phyloP scores from a whole-genome alignment of 2,329 filamentous ascomycete genomes.

The Talaromyces marneffei region DNA sequence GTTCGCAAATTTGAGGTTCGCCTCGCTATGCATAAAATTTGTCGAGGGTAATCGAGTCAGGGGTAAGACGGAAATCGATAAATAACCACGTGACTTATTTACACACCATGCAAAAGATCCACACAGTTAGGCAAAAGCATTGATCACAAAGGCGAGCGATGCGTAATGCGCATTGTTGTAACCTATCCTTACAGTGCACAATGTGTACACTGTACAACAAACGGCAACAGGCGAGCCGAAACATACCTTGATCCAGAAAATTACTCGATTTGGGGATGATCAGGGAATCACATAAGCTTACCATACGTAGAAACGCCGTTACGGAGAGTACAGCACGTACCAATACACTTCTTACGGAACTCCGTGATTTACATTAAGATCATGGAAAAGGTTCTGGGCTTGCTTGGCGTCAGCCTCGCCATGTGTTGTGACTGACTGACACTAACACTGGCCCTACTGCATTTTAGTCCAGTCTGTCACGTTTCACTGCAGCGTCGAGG shows the following conservation, averaged over 20 bases:
- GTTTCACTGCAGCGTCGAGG: neutral
- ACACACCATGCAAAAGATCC: neutral
- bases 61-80: neutral
- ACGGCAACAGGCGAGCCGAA: neutral
- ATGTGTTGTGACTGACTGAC: neutral
- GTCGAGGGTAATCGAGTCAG: neutral
- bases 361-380: neutral
- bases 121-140: neutral
- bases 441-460: neutral
- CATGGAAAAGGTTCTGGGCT: neutral
- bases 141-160: neutral
- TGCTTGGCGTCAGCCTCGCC: conserved; percentile 1
- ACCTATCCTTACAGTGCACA: neutral
- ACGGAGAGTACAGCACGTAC: neutral
- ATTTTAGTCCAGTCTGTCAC: neutral
- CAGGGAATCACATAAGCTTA: neutral
- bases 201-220: neutral
- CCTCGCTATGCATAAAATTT: neutral
- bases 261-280: neutral
- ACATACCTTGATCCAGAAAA: neutral
- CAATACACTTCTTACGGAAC: neutral
- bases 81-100: neutral
- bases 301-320: neutral
- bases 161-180: neutral
- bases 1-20: neutral